Evolutionary conservation across 257 asterid species (phyloP), one percentile per base, ranked within the genome.

Genomic region (Lantana camara): DNA sequence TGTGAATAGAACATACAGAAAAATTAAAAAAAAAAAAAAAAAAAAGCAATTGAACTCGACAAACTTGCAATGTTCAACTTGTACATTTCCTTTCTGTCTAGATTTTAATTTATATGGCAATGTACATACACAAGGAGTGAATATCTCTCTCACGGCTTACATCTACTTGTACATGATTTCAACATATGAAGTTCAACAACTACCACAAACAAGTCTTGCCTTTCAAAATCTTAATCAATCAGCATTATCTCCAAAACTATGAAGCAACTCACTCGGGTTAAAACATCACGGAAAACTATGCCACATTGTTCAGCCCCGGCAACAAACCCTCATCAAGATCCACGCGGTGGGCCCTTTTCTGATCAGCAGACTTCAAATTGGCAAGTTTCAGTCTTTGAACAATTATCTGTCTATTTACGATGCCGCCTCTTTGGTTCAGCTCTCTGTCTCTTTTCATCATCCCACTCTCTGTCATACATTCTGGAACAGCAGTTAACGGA

Each of bases 371-470:
- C 63, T 53, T 27, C 20, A 63, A 48, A 24, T 0, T 1, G 37
- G 38, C 72, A 62, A 62, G 63, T 49, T 68, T 53, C 53, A 52
- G 9, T 27, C 12, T 67, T 15, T 30, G 37, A 60, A 46, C 15
- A 54, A 8, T 7, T 42, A 9, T 7, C 9, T 12, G 27, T 38
- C 61, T 85, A 88, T 73, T 94, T 86, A 20, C 96, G 87, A 67
- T 94, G 97, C 65, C 99, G 77, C 82, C 99, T 83, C 74, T 94
- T 94, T 5, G 84, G 83, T 70, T 93, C 98, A 46, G 79, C 87
- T 82, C 98, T 84, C 77, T 84, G 99, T 77, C 99, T 85, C 87
- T 94, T 94, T 47, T 94, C 99, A 16, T 94, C 99, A 17, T 90
- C 97, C 99, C 99, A 90, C 57, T 90, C 99, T 73, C 99, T 84